Conservation (phyloP, 768 basidiomycete species). For the Leccinum aurantiacum region DNA sequence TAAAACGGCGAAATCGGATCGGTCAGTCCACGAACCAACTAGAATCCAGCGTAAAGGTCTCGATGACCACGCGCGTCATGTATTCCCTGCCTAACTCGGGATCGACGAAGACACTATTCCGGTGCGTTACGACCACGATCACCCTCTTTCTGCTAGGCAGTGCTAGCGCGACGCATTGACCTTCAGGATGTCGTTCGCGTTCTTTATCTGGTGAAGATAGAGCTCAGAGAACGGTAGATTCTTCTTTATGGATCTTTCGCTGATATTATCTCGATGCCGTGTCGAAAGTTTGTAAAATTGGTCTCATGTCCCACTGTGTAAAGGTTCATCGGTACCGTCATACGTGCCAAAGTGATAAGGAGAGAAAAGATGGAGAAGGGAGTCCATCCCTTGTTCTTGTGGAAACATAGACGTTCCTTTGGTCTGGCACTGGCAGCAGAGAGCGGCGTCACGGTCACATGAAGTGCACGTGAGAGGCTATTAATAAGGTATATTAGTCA, state of each 20-base stretch:
- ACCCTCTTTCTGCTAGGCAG: constrained; percentile 1
- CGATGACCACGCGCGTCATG: constrained; percentile 2
- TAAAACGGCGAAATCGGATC: background rate
- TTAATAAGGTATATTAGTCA: no score
- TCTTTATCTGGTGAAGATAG: background rate
- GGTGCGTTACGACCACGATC: background rate
- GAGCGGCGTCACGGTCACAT: no score
- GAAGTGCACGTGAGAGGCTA: no score
- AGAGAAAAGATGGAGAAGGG: background rate
- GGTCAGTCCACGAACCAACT: background rate
- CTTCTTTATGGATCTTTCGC: background rate
- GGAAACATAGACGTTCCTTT: constrained; percentile 3
- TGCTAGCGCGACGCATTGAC: constrained; percentile 3
- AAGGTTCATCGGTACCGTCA: background rate
- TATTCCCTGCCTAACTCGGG: background rate
- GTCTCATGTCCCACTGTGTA: no score
- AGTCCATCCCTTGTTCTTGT: background rate
- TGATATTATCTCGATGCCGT: constrained; percentile 1
- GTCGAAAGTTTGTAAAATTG: background rate
- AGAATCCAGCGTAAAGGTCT: background rate
- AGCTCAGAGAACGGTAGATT: background rate
- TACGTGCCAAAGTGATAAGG: background rate
- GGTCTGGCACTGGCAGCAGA: constrained; percentile 5
- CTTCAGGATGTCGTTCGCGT: constrained; percentile 1
- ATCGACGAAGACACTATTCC: background rate